These are phyloP conservation scores for Skeletonema tropicum DNA, from an alignment of 108 stramenopile species.

Conservation along the genomic window DNA sequence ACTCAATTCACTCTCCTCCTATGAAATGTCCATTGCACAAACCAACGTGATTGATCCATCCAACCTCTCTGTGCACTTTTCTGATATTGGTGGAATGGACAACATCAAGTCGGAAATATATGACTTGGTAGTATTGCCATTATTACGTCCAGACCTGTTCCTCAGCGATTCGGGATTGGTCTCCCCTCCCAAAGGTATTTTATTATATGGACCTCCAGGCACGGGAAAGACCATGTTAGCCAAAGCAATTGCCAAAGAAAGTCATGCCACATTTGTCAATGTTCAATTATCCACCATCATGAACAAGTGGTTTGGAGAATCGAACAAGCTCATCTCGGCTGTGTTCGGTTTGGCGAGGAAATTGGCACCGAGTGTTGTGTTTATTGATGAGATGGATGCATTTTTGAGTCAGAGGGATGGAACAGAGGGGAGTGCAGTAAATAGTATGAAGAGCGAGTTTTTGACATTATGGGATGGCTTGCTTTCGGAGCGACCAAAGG, in stretches of 20 bases:
- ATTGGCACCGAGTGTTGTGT: slow-evolving; percentile 93
- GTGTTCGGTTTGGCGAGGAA: slow-evolving; percentile 93
- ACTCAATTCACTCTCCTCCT: slow-evolving; percentile 26
- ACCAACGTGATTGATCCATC: slow-evolving; percentile 79
- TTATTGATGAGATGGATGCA: slow-evolving; percentile 98
- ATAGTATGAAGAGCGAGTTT: slow-evolving; percentile 93
- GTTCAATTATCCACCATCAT: slow-evolving; percentile 88
- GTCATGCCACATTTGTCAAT: slow-evolving; percentile 93
- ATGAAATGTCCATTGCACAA: slow-evolving; percentile 86
- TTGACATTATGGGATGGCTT: slow-evolving; percentile 97
- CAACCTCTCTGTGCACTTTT: slow-evolving; percentile 67
- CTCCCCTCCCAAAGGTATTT: slow-evolving; percentile 87
- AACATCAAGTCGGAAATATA: slow-evolving; percentile 87
- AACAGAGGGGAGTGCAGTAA: slow-evolving; percentile 73
- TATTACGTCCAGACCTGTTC: slow-evolving; percentile 89
- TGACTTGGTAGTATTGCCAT: slow-evolving; percentile 92
- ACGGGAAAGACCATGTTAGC: slow-evolving; percentile 97
- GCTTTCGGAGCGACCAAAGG: slow-evolving; percentile 45
- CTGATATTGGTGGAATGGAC: slow-evolving; percentile 92
- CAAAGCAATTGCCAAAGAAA: slow-evolving; percentile 96
- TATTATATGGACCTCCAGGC: slow-evolving; percentile 91
- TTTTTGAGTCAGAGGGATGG: slow-evolving; percentile 83
- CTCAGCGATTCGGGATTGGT: slow-evolving; percentile 58
- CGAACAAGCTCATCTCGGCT: slow-evolving; percentile 92
- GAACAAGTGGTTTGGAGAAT: slow-evolving; percentile 98